Evolutionary conservation across 2,329 filamentous ascomycete genomes (phyloP).

Genomic region (Fusarium concolor): DNA sequence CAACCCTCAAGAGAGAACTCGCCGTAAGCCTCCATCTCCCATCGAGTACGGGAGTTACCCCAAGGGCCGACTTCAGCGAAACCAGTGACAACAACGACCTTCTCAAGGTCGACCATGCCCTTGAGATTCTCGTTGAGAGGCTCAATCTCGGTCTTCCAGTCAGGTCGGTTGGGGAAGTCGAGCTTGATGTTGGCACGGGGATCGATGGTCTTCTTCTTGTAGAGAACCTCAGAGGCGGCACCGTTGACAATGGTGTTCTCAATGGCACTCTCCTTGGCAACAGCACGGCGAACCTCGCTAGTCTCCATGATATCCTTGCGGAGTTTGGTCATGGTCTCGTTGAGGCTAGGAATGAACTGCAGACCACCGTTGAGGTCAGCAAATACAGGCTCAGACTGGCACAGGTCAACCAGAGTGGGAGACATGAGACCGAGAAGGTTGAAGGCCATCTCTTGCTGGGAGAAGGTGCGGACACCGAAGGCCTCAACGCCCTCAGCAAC

Average conservation of each 20-base stretch:
- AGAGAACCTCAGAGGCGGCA: conserved; percentile 88
- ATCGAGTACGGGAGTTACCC: conserved; percentile 97
- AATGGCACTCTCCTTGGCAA: conserved; percentile 93
- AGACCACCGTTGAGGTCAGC: conserved; percentile 97
- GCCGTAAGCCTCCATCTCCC: conserved; percentile 99
- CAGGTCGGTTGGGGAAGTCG: conserved; percentile 88
- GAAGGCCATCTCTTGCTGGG: conserved; percentile 99
- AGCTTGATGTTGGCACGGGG: conserved; percentile 98
- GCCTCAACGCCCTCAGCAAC: conserved; percentile 97
- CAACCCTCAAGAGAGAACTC: conserved; percentile 98
- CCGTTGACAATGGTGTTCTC: conserved; percentile 99
- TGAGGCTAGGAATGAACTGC: conserved; percentile 96
- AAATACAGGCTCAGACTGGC: conserved; percentile 94
- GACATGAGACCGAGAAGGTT: conserved; percentile 97
- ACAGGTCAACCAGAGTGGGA: conserved; percentile 91
- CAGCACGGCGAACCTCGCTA: conserved; percentile 90
- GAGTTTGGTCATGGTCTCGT: conserved; percentile 91
- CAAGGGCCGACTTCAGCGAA: conserved; percentile 97
- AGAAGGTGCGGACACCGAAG: conserved; percentile 97
- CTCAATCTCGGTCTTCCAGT: conserved; percentile 92
- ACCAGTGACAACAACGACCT: conserved; percentile 96
- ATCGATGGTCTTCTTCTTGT: conserved; percentile 93
- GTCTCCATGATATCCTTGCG: conserved; percentile 96
- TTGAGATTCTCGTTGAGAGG: conserved; percentile 89
- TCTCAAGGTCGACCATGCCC: conserved; percentile 98